Conservation (phyloP, 2,329 filamentous ascomycete genomes). For the Phaeoacremonium minimum region DNA sequence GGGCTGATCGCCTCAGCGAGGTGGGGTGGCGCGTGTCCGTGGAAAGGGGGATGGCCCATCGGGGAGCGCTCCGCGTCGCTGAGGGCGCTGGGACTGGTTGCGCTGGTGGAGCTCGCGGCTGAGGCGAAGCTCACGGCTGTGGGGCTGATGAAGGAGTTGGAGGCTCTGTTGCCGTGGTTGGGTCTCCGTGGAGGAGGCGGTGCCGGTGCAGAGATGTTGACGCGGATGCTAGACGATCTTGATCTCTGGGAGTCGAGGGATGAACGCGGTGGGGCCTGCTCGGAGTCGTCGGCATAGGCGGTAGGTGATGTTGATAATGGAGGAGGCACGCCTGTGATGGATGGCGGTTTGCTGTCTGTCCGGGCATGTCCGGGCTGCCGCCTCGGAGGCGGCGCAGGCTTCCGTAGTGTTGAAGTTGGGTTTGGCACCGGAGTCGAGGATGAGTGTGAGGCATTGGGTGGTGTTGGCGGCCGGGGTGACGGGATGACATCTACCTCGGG, state of each 20-base stretch:
- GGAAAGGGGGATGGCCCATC: constrained; percentile 11
- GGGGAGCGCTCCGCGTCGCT: constrained; percentile 6
- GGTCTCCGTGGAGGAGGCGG: constrained; percentile 50
- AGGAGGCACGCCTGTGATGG: constrained; percentile 8
- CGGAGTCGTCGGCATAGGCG: constrained; percentile 26
- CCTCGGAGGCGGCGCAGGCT: constrained; percentile 45
- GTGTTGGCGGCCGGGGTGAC: constrained; percentile 30
- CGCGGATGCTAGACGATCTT: constrained; percentile 39
- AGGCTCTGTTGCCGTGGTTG: neutral
- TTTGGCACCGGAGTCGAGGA: constrained; percentile 22
- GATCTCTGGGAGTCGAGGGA: constrained; percentile 46
- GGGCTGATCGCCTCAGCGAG: neutral
- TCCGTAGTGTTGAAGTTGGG: constrained; percentile 24
- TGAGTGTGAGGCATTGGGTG: constrained; percentile 28
- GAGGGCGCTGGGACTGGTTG: constrained; percentile 2
- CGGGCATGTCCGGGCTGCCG: constrained; percentile 44
- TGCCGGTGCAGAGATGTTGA: constrained; percentile 36
- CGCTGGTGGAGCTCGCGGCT: neutral
- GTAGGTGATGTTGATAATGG: no score
- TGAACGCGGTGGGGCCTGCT: constrained; percentile 33
- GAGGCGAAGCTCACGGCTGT: constrained; percentile 4
- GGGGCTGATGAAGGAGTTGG: neutral
- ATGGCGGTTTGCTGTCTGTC: constrained; percentile 34
- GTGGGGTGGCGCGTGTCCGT: constrained; percentile 12
- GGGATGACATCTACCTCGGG: constrained; percentile 20